Percentiles rank a stretch among this genome's conserved stretches.
These are phyloP conservation scores for Mycena citricolor DNA, from an alignment of 1,284 basidiomycete genomes.

Conservation along the genomic window DNA sequence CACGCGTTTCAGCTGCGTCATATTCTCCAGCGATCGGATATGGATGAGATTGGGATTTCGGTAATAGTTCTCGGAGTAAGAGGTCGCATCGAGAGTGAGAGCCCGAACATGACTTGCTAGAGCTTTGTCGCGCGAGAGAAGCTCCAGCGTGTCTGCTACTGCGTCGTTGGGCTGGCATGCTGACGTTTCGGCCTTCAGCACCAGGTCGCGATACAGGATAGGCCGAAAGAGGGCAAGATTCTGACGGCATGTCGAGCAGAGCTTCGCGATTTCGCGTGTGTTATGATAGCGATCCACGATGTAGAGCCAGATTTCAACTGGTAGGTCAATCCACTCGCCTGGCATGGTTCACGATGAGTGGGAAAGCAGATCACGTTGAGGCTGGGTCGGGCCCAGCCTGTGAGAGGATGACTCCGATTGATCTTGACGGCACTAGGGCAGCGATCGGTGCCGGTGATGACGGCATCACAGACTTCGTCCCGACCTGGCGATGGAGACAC, in stretches of 20 bases:
- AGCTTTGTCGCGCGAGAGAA: constrained; percentile 7
- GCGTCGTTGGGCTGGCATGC: neutral
- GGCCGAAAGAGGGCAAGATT: constrained; percentile 12
- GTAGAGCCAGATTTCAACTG: constrained; percentile 18
- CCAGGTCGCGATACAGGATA: constrained; percentile 5
- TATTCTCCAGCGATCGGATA: constrained; percentile 7
- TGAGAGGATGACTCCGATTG: too few species aligned
- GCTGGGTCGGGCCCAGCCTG: too few species aligned
- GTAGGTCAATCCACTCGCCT: too few species aligned
- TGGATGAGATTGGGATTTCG: constrained; percentile 12
- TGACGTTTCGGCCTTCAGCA: constrained; percentile 7
- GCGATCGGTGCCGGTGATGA: too few species aligned
- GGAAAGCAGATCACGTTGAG: too few species aligned
- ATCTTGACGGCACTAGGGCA: too few species aligned
- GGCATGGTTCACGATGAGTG: too few species aligned
- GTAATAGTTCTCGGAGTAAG: neutral
- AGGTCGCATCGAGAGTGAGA: constrained; percentile 13
- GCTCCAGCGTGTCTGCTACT: constrained; percentile 5
- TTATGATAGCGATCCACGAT: constrained; percentile 2
- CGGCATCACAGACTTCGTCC: too few species aligned
- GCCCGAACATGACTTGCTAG: constrained; percentile 11
- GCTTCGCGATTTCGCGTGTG: constrained; percentile 2
- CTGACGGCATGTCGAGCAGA: constrained; percentile 13
- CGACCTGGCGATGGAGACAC: too few species aligned
- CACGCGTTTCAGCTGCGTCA: constrained; percentile 16